Base-by-base conservation (phyloP, 2,329 filamentous ascomycete genomes). In the Colletotrichum sp. region DNA sequence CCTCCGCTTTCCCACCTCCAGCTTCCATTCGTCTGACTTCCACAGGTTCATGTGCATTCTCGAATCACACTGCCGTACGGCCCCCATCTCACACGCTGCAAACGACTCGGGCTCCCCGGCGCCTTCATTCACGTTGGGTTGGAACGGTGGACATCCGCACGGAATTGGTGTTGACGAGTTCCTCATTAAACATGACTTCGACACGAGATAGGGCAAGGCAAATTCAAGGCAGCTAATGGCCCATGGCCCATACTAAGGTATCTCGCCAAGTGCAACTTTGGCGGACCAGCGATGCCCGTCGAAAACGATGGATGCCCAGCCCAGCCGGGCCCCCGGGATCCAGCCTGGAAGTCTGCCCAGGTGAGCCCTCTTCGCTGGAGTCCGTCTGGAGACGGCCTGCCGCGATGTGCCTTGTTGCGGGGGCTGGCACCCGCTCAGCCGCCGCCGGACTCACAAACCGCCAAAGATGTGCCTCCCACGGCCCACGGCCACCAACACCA, bases 401-500 rank as follows among this genome's bases (percentile, higher is more conserved):
- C 44, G 57, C 64, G 57, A 76, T 65, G 44, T 76, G 74, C 74
- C 70, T 62, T 52, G 70, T 65, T 74, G 70, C 28, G 44, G 64
- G 65, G 70, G 74, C 70, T 69, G 64, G 44, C 44, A 44, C 32
- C 64, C 69, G 70, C 59, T 69, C 73, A 76, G 70, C 73, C 63
- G 64, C 73, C 73, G 26, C 49, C 28, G 63, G 57, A 32, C 66
- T 62, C 21, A 21, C 72, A 66, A 36, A 36, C 52, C 62, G 30
- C 18, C 57, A 49, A 59, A 69, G 57, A 70, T 57, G 69, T 36
- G 64, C 70, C 63, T 26, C 52, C 16, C 30, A 63, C 28, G 52
- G 62, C 60, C 68, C 60, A 67, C 62, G 66, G 69, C 49, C 26
- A 24, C 34, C 28, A 69, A 36, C 28, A 30, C 10, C 39, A 32